Evolutionary conservation across 1,284 basidiomycete species (phyloP).

Genomic region (Microbotryomycetes sp.): DNA sequence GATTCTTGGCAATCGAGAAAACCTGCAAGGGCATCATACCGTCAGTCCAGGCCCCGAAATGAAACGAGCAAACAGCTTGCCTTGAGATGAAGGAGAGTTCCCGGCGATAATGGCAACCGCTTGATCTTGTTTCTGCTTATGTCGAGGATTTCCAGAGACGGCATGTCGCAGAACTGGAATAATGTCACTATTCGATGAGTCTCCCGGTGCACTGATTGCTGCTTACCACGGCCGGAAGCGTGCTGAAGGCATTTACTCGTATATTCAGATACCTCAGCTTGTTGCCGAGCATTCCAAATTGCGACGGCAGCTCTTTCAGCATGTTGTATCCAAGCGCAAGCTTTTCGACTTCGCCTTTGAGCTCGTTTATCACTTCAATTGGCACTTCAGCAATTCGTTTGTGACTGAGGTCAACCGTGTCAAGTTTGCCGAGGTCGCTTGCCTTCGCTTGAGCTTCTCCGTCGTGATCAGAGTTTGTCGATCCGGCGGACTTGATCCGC

Average conservation of each 20-base stretch:
- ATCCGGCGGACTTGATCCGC: slow-evolving; percentile 17
- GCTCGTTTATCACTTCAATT: slow-evolving; percentile 61
- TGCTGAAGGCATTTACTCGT: slow-evolving; percentile 74
- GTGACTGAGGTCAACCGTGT: slow-evolving; percentile 73
- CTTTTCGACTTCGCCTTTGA: slow-evolving; percentile 66
- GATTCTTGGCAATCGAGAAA: slow-evolving; percentile 80
- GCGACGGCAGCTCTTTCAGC: slow-evolving; percentile 67
- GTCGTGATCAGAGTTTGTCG: slow-evolving; percentile 1
- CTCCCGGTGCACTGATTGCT: neutral
- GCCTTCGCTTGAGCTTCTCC: neutral
- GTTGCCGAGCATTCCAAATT: slow-evolving; percentile 62
- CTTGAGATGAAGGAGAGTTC: slow-evolving; percentile 67
- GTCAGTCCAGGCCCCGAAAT: neutral
- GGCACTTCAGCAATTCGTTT: slow-evolving; percentile 66
- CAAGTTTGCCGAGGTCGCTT: slow-evolving; percentile 30
- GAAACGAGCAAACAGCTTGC: slow-evolving; percentile 45
- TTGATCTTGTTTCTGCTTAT: slow-evolving; percentile 88
- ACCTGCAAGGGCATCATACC: slow-evolving; percentile 50
- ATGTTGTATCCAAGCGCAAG: slow-evolving; percentile 83
- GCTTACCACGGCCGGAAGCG: slow-evolving; percentile 80
- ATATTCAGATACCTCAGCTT: slow-evolving; percentile 87
- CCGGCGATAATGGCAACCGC: slow-evolving; percentile 68
- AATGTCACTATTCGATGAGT: slow-evolving; percentile 1
- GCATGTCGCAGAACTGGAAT: slow-evolving; percentile 70
- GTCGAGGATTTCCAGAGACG: slow-evolving; percentile 86